Conservation (phyloP, 495 filamentous ascomycete genomes). For the Aspergillus sclerotiicarbonarius region DNA sequence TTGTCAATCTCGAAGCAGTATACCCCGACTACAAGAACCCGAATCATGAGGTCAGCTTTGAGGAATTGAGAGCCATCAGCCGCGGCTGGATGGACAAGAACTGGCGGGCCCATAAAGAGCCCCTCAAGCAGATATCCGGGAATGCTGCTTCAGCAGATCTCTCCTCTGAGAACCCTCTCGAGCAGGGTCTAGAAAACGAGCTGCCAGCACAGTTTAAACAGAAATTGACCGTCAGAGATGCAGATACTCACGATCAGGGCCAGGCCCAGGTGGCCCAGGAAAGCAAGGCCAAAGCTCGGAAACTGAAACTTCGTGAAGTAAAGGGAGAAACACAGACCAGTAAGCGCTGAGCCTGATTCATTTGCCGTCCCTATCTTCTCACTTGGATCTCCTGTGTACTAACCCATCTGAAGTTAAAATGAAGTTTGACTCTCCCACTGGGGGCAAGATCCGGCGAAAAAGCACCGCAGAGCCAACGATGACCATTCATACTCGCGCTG, state of each 20-base stretch:
- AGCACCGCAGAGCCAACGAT: constrained; percentile 84
- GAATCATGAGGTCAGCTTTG: constrained; percentile 75
- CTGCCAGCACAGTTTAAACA: constrained; percentile 28
- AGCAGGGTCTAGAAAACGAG: constrained; percentile 15
- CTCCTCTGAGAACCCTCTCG: constrained; percentile 13
- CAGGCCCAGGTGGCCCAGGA: constrained; percentile 36
- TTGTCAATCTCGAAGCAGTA: constrained; percentile 77
- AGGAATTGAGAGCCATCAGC: constrained; percentile 79
- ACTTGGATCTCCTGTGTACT: constrained; percentile 8
- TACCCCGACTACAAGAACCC: constrained; percentile 74
- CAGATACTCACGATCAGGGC: constrained; percentile 14
- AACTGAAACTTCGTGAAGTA: constrained; percentile 73
- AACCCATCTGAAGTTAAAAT: constrained; percentile 67
- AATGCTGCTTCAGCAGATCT: constrained; percentile 25
- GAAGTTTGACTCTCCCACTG: constrained; percentile 82
- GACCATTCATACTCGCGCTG: constrained; percentile 93
- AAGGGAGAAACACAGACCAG: constrained; percentile 80
- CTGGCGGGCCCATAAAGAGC: constrained; percentile 53
- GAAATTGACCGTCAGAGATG: constrained; percentile 28
- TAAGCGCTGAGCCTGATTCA: constrained; percentile 39
- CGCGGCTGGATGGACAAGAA: constrained; percentile 73
- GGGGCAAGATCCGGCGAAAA: constrained; percentile 71
- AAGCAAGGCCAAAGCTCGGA: constrained; percentile 46
- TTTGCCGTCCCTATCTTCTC: neutral
- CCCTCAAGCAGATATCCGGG: constrained; percentile 41